Evolutionary conservation across 225 moss, liverwort and hornwort genomes (phyloP).

Genomic region (Ulota crispa): DNA sequence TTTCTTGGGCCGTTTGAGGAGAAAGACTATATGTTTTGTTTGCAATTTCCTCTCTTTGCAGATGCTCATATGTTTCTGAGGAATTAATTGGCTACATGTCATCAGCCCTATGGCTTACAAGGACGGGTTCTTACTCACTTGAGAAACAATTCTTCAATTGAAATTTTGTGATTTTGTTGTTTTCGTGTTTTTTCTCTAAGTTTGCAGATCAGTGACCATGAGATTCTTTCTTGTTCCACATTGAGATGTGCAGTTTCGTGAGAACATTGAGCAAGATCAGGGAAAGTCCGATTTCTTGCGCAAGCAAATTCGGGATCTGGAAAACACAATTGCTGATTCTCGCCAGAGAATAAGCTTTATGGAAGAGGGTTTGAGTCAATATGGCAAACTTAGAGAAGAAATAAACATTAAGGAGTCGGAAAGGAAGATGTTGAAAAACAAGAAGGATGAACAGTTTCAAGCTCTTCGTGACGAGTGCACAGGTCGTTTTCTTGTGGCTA

Average conservation of each 20-base stretch:
- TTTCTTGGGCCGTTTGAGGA: slow-evolving; percentile 4
- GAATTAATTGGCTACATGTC: not conserved
- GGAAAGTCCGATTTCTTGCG: slow-evolving; percentile 76
- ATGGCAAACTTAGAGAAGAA: slow-evolving; percentile 39
- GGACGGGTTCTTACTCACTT: slow-evolving; percentile 7
- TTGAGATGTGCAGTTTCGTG: slow-evolving; percentile 70
- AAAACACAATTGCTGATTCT: slow-evolving; percentile 56
- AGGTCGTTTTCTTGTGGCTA: slow-evolving; percentile 47
- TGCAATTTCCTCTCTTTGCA: slow-evolving; percentile 1
- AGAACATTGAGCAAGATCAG: slow-evolving; percentile 82
- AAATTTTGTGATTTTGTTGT: not conserved
- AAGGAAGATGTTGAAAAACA: slow-evolving; percentile 69
- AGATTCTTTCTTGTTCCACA: slow-evolving; percentile 9
- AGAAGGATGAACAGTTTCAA: slow-evolving; percentile 75
- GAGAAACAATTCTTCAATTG: not conserved
- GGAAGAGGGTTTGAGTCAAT: slow-evolving; percentile 58
- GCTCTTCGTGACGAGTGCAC: slow-evolving; percentile 67
- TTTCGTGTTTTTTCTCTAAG: not conserved
- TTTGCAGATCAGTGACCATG: slow-evolving; percentile 9
- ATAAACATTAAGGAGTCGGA: slow-evolving; percentile 61
- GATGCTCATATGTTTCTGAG: slow-evolving; percentile 8
- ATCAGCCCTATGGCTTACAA: not conserved
- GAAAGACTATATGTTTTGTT: not conserved
- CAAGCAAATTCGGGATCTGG: slow-evolving; percentile 70
- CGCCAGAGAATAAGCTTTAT: slow-evolving; percentile 48